Percentiles rank a stretch among this genome's conserved stretches.
These are phyloP conservation scores for Chaetomium tenue DNA, from an alignment of 495 filamentous ascomycete species.

Conservation along the genomic window DNA sequence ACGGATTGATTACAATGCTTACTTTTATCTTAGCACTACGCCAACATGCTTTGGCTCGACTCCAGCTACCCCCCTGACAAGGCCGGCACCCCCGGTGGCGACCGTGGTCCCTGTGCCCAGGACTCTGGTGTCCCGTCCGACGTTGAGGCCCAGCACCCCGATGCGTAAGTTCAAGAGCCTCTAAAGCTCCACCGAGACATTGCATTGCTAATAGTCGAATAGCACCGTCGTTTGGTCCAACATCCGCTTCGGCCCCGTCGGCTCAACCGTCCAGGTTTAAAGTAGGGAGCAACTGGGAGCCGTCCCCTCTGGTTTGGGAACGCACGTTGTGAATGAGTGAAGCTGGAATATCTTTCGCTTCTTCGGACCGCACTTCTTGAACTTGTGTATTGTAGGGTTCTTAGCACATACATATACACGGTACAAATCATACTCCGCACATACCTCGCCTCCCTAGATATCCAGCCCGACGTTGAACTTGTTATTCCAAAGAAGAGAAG, in stretches of 20 bases:
- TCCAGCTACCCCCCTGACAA: conserved; percentile 64
- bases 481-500: no score
- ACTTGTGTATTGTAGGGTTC: neutral
- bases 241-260: conserved; percentile 68
- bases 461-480: neutral
- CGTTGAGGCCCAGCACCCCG: conserved; percentile 51
- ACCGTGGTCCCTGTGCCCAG: conserved; percentile 64
- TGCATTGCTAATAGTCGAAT: conserved; percentile 31
- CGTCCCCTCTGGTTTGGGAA: neutral
- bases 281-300: neutral
- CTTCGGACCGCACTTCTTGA: neutral
- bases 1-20: neutral
- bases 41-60: conserved; percentile 86
- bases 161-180: conserved; percentile 35
- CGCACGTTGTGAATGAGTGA: neutral
- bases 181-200: neutral
- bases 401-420: neutral
- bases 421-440: neutral
- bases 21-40: conserved; percentile 47
- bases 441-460: neutral
- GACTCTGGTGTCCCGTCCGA: conserved; percentile 58
- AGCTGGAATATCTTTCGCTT: neutral
- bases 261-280: conserved; percentile 51
- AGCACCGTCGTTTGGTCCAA: conserved; percentile 55
- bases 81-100: conserved; percentile 56